Base-by-base conservation (phyloP, 352 stramenopile species). In the Sclerospora graminicola region DNA sequence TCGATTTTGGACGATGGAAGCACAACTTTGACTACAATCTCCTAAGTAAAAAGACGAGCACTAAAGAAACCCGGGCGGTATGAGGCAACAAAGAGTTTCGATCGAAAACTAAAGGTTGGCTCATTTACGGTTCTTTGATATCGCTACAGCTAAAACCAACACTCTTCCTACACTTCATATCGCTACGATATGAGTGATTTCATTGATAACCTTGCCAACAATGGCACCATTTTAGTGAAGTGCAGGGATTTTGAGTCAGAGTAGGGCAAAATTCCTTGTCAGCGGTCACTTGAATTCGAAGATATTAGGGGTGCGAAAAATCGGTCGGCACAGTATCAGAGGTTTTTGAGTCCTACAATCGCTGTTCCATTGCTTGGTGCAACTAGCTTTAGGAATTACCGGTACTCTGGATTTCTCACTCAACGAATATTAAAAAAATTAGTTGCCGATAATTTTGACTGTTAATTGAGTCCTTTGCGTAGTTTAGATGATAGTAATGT, bases 241-340 rank as follows among this genome's bases (percentile, higher is more conserved):
- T 94, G 7, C 77, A 91, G 68, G 82, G 79, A 1, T 88, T 94
- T 51, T 70, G 79, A 34, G 47, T 89, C 15, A 77, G 82, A 24
- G 51, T 88, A 18, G 78, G 67, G 2, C 84, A 90, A 62, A 84
- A 84, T 40, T 91, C 82, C 1, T 49, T 91, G 29, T 90, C 82
- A 4, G 80, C 75, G 65, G 21, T 89, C 79, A 21, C 55, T 91
- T 11, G 76, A 91, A 47, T 68, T 91, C 23, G 76, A 87, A 57
- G 79, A 91, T 38, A 80, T 72, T 45, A 41, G 84, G 15, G 70
- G 89, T 33, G 54, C 62, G 18, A 76, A 62, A 48, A 69, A 61
- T 34, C 52, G 75, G n/a, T 67, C 76, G 20, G 72, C 74, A 8
- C 75, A 89, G 30, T 86, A 79, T 48, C 57, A 89, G 33, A 14